phyloP scores from a whole-genome alignment of 164 flowering plant species.

The Chimonanthus praecox region DNA sequence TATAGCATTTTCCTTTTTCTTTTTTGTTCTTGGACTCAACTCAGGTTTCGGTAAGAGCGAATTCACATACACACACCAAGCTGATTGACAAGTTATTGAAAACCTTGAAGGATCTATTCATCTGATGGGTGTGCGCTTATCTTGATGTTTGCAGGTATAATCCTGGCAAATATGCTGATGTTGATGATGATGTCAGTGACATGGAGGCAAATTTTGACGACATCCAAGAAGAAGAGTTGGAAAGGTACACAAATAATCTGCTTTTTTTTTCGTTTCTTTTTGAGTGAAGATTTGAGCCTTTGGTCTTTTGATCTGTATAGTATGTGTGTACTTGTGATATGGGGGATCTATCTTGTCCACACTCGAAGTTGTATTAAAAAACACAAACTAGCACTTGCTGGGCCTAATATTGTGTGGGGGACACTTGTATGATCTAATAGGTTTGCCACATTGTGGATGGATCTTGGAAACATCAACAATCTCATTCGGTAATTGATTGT shows the following conservation, averaged over 20 bases:
- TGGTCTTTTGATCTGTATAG: neutral
- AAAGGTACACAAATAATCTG: slow-evolving; percentile 40
- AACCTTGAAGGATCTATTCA: too few species aligned
- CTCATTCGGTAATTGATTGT: too few species aligned
- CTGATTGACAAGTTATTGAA: too few species aligned
- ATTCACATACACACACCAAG: too few species aligned
- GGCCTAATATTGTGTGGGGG: neutral
- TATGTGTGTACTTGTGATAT: neutral
- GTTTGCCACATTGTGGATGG: too few species aligned
- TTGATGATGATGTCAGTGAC: slow-evolving; percentile 70
- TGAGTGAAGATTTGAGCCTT: neutral
- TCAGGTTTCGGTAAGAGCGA: too few species aligned
- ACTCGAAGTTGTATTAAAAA: too few species aligned
- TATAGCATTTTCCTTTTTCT: too few species aligned
- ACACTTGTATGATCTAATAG: neutral
- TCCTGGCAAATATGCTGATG: slow-evolving; percentile 36
- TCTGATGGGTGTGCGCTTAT: too few species aligned
- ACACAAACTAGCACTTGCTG: neutral
- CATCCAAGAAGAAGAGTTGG: slow-evolving; percentile 62
- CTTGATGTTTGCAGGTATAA: slow-evolving; percentile 46
- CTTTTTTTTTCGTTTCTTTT: too few species aligned
- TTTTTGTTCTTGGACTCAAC: too few species aligned
- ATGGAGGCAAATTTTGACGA: slow-evolving; percentile 89
- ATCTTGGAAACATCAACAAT: too few species aligned
- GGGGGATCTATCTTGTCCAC: neutral